Evolutionary conservation across 2,329 filamentous ascomycete genomes (phyloP).

Genomic region (Pseudogymnoascus destructans): DNA sequence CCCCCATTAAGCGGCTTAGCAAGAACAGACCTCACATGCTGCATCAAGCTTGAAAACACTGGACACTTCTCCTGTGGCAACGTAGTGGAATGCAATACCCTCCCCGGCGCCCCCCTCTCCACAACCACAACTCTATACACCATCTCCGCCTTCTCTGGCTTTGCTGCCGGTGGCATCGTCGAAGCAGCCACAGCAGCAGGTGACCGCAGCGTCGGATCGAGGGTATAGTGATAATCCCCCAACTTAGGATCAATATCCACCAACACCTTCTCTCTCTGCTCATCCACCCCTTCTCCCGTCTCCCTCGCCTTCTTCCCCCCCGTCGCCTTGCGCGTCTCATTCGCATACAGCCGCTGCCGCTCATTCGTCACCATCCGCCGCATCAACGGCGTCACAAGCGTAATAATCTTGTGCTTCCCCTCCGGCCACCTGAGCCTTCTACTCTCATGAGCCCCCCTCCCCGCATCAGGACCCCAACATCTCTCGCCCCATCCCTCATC

Average conservation of each 20-base stretch:
- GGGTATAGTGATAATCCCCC: constrained; percentile 10
- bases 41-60: constrained; percentile 19
- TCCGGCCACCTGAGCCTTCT: constrained; percentile 24
- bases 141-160: neutral
- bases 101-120: constrained; percentile 12
- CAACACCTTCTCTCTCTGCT: neutral
- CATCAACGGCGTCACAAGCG: constrained; percentile 22
- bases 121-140: constrained; percentile 22
- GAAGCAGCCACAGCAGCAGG: neutral
- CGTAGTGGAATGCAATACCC: constrained; percentile 16
- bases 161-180: neutral
- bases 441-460: constrained; percentile 9
- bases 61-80: constrained; percentile 17
- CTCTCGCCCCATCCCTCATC: constrained; percentile 24
- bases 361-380: constrained; percentile 27
- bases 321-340: constrained; percentile 17
- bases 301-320: constrained; percentile 6
- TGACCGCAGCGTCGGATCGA: neutral
- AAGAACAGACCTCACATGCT: constrained; percentile 16
- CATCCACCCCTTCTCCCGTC: neutral
- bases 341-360: constrained; percentile 23
- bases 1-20: constrained; percentile 11
- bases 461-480: constrained; percentile 18
- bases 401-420: constrained; percentile 20
- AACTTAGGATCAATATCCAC: constrained; percentile 12